A percentile compares a stretch with the other conserved stretches of the same genome.
Conservation (phyloP, 23 red algal species). For the Gracilaria domingensis region DNA sequence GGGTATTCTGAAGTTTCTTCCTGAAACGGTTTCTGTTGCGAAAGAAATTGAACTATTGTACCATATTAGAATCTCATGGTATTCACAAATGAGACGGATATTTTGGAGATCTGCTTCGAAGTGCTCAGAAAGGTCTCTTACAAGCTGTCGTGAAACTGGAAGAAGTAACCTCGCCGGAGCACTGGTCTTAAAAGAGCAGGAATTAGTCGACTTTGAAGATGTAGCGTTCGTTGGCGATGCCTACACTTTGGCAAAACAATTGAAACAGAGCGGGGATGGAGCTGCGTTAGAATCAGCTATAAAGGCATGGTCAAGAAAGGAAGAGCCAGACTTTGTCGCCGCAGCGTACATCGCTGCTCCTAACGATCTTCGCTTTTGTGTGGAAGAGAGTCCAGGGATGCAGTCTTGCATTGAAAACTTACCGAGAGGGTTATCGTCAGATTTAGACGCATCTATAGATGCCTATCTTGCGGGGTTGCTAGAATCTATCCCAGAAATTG, state of each 20-base stretch:
- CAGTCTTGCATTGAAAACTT: not conserved
- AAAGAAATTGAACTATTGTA: not conserved
- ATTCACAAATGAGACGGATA: not conserved
- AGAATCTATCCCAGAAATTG: slow-evolving; percentile 26
- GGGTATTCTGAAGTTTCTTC: slow-evolving; percentile 5
- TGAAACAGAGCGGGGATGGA: not conserved
- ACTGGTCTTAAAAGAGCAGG: too few relatives aligned
- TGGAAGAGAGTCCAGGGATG: not conserved
- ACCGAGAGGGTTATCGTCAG: not conserved
- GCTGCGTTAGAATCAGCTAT: not conserved
- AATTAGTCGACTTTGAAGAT: not conserved
- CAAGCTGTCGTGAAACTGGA: not conserved
- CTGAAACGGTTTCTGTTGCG: not conserved
- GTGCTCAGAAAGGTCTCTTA: not conserved
- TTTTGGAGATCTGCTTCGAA: not conserved
- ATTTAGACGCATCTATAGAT: slow-evolving; percentile 9
- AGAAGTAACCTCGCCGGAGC: not conserved
- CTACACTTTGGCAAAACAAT: not conserved
- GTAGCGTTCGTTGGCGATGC: not conserved
- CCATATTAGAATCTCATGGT: not conserved
- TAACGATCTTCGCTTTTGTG: not conserved
- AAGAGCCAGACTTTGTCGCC: slow-evolving; percentile 3
- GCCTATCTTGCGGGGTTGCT: not conserved
- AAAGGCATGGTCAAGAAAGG: not conserved
- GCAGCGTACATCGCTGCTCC: slow-evolving; percentile 9